Base-by-base conservation (phyloP, 1,284 basidiomycete species). In the Apiotrichum sp. region DNA sequence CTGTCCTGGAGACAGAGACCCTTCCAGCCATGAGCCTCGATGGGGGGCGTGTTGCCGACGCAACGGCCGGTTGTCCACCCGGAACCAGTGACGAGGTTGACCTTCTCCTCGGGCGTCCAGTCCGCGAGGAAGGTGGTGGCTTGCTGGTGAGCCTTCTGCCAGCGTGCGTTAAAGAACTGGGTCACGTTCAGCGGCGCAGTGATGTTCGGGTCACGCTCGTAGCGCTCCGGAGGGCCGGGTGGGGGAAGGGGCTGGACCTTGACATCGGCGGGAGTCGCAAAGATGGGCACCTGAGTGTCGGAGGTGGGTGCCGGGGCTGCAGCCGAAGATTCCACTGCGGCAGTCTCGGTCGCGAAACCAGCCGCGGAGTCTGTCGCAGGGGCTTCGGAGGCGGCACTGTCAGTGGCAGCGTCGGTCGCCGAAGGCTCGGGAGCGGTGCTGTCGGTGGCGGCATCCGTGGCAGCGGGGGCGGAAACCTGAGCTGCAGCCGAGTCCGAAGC, bases 31-130 rank as follows among this genome's bases (percentile, higher is more conserved):
- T 85, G 82, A 2, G 80, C 78, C 0, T 82, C 77, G 46, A 88
- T 81, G 6, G 83, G 72, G 6, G 80, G 80, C 3, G 80, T 87
- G 70, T 87, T 87, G 8, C 86, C 86, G 46, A 86, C 81, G 64
- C 86, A 87, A 58, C 82, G 74, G 6, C 72, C 73, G 33, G 57
- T 62, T 61, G 62, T 55, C 76, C 75, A 77, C 40, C 76, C 75
- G 11, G 66, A 57, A 14, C 75, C 80, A 6, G 80, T 79, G 4
- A 75, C 77, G 41, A 81, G 62, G 41, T 68, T 64, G 55, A 78
- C 77, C 53, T 79, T 78, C 56, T 80, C 78, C 53, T 78, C 73
- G n/a, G 77, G 44, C 14, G 73, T 76, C 69, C 80, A 74, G 51
- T 71, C 61, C 6, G 62, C 50, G 29, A 80, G 69, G 51, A 69